These are phyloP conservation scores for Fomitopsis palustris DNA, from an alignment of 1,284 basidiomycete species.

Conservation along the genomic window DNA sequence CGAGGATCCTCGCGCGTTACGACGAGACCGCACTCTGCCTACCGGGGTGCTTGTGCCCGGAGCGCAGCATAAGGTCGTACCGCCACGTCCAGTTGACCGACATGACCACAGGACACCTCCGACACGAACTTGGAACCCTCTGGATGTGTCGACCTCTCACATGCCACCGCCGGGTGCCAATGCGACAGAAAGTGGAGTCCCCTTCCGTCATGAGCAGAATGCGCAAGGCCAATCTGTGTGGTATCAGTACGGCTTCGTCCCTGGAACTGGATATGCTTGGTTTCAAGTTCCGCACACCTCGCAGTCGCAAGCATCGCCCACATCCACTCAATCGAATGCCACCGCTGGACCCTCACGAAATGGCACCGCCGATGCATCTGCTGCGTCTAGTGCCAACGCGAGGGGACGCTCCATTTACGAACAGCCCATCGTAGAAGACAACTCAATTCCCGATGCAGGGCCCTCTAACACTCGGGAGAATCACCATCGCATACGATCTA, in stretches of 20 bases:
- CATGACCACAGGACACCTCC: neutral
- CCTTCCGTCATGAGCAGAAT: neutral
- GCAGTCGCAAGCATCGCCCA: neutral
- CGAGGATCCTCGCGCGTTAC: constrained; percentile 9
- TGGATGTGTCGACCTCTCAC: neutral
- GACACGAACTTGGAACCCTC: neutral
- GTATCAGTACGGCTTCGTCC: constrained; percentile 13
- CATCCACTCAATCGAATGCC: neutral
- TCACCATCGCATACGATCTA: neutral
- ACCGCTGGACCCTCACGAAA: neutral
- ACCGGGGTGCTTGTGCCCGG: constrained; percentile 23
- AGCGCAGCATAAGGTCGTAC: constrained; percentile 15
- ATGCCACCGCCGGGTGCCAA: neutral
- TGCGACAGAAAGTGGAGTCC: neutral
- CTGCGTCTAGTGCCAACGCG: neutral
- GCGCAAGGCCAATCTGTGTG: neutral
- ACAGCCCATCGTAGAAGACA: neutral
- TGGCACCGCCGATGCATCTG: neutral
- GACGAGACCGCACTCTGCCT: constrained; percentile 15
- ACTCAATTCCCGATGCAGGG: neutral
- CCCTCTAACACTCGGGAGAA: neutral
- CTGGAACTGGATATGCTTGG: constrained; percentile 15
- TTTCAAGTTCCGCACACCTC: constrained; percentile 3
- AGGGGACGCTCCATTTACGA: constrained; percentile 1
- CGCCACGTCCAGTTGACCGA: neutral